Evolutionary conservation across 148 eudicot genomes (phyloP).

Genomic region (Arctostaphylos glauca): DNA sequence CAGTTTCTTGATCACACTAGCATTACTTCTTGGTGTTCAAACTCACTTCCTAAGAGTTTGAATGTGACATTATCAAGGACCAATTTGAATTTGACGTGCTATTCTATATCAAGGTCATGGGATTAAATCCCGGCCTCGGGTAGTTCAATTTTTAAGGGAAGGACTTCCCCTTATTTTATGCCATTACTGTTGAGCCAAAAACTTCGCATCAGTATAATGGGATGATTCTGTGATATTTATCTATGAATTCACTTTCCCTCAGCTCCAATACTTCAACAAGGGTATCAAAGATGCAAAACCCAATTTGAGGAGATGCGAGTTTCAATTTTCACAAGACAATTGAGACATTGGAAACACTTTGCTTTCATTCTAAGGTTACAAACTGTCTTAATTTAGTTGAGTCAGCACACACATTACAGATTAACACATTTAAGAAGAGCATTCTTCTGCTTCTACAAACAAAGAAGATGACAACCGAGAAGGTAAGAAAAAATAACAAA

Average conservation of each 20-base stretch:
- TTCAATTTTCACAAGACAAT: neutral
- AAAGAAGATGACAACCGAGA: neutral
- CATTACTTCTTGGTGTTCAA: neutral
- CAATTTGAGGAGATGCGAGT: neutral
- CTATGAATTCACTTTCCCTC: neutral
- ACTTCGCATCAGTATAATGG: neutral
- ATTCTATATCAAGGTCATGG: neutral
- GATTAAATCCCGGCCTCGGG: neutral
- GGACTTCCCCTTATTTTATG: neutral
- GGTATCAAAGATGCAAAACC: neutral
- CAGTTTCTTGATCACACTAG: neutral
- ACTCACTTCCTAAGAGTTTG: neutral
- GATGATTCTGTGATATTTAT: neutral
- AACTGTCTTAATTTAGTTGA: neutral
- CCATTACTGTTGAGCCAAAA: neutral
- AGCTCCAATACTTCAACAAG: neutral
- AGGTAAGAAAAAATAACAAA: neutral
- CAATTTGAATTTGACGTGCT: neutral
- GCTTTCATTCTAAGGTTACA: constrained; percentile 1
- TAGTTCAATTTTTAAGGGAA: neutral
- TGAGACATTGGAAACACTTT: neutral
- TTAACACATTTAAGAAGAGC: neutral
- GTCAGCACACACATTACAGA: constrained; percentile 8
- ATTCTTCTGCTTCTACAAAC: constrained; percentile 13
- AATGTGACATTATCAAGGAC: neutral